Conservation (phyloP, 257 asterid species). For the Thymus quinquecostatus region DNA sequence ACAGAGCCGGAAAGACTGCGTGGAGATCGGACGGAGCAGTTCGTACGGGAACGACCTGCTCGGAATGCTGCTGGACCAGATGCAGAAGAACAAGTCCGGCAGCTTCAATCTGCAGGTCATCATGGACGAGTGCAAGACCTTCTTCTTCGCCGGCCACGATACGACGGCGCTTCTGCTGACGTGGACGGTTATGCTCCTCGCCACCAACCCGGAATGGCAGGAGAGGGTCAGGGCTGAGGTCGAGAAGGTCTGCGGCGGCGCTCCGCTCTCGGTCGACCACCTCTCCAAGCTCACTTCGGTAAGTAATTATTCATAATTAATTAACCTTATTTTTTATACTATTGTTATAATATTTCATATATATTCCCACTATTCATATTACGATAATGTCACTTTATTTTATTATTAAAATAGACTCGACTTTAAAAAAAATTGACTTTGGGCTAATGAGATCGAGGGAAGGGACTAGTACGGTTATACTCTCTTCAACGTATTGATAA, state of each 20-base stretch:
- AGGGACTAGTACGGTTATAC: too few relatives aligned
- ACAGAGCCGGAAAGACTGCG: constrained; percentile 71
- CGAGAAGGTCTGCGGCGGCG: constrained; percentile 56
- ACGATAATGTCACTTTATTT: too few relatives aligned
- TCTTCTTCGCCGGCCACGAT: constrained; percentile 96
- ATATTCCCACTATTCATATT: too few relatives aligned
- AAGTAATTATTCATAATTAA: constrained; percentile 2
- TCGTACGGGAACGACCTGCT: constrained; percentile 78
- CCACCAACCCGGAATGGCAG: constrained; percentile 80
- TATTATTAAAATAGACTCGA: too few relatives aligned
- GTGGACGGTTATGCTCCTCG: constrained; percentile 92
- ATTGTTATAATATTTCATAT: too few relatives aligned
- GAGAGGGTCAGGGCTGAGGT: constrained; percentile 67
- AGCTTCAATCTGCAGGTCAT: constrained; percentile 72
- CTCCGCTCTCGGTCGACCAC: constrained; percentile 57
- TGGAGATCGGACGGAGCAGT: constrained; percentile 73
- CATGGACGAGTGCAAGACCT: constrained; percentile 96
- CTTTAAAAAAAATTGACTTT: too few relatives aligned
- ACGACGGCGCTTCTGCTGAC: constrained; percentile 87
- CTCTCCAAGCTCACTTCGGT: constrained; percentile 80
- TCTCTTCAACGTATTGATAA: too few relatives aligned
- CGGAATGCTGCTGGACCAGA: constrained; percentile 73
- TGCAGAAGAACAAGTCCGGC: constrained; percentile 62
- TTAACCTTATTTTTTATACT: too few relatives aligned
- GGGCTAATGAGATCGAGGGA: too few relatives aligned